These are phyloP conservation scores for Amanita inopinata DNA, from an alignment of 768 basidiomycete species.

Conservation along the genomic window DNA sequence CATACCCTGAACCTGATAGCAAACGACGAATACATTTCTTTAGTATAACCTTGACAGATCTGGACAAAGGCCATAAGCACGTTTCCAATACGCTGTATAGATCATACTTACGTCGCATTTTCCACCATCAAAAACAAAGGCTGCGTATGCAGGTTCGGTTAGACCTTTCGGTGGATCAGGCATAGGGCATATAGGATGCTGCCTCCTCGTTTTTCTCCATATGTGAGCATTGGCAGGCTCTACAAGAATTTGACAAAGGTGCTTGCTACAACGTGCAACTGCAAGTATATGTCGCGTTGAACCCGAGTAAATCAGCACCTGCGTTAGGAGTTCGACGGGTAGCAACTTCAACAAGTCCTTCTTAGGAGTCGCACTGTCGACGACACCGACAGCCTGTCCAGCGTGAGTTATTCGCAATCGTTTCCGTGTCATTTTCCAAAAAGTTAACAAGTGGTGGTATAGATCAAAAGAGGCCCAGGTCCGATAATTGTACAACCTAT, in stretches of 20 bases:
- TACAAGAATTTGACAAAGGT: constrained; percentile 39
- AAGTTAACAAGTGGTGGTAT: no score
- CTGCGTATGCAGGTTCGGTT: constrained; percentile 52
- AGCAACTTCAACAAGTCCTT: constrained; percentile 17
- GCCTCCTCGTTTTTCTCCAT: constrained; percentile 43
- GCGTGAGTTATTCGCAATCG: no score
- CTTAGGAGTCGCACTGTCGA: no score
- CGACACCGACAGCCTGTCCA: no score
- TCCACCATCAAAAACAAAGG: constrained; percentile 52
- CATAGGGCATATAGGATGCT: constrained; percentile 12
- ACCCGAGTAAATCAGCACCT: constrained; percentile 41
- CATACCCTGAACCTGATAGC: constrained; percentile 39
- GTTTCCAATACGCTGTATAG: not conserved
- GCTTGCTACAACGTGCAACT: constrained; percentile 47
- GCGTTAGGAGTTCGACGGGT: constrained; percentile 56
- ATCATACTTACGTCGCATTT: constrained; percentile 37
- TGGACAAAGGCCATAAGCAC: constrained; percentile 12
- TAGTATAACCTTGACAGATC: constrained; percentile 30
- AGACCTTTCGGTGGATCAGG: constrained; percentile 20
- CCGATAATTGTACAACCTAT: no score
- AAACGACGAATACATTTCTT: constrained; percentile 35
- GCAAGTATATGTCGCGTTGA: constrained; percentile 52
- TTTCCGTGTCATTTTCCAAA: no score
- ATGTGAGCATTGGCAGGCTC: constrained; percentile 38
- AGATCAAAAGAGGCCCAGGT: no score